Conservation (phyloP, 345 rosid species). For the Aquilaria yunnanensis region DNA sequence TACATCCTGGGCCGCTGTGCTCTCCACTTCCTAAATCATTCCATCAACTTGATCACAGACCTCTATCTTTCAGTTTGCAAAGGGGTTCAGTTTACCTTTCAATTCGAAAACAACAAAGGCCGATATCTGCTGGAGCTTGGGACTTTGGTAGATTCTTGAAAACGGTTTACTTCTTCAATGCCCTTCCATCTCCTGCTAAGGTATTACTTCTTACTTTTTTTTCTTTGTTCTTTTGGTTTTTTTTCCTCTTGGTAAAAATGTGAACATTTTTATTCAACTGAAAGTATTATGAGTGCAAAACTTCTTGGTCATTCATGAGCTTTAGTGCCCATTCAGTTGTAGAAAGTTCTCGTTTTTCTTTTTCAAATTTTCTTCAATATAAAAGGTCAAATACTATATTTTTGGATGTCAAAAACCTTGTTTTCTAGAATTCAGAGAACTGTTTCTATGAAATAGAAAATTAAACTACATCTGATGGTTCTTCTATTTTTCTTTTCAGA, state of each 20-base stretch:
- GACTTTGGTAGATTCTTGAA: conserved; percentile 84
- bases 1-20: conserved; percentile 26
- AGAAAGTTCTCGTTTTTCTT: too few relatives aligned
- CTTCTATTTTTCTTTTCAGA: too few relatives aligned
- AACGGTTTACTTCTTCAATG: conserved; percentile 77
- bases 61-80: conserved; percentile 18
- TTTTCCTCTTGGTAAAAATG: too few relatives aligned
- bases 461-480: too few relatives aligned
- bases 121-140: conserved; percentile 50
- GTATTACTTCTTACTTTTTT: conserved; percentile 18
- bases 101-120: conserved; percentile 26
- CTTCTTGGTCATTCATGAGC: too few relatives aligned
- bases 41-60: conserved; percentile 52
- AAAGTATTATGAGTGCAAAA: too few relatives aligned
- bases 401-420: too few relatives aligned
- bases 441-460: too few relatives aligned
- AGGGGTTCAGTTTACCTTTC: conserved; percentile 23
- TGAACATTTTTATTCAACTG: neutral
- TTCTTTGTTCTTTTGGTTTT: neutral
- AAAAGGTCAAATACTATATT: too few relatives aligned
- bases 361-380: too few relatives aligned
- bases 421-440: too few relatives aligned
- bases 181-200: conserved; percentile 82
- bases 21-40: conserved; percentile 63
- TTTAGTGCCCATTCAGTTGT: too few relatives aligned